These are phyloP conservation scores for Paracoccidioides brasiliensis DNA, from an alignment of 2,329 filamentous ascomycete species.

Conservation along the genomic window DNA sequence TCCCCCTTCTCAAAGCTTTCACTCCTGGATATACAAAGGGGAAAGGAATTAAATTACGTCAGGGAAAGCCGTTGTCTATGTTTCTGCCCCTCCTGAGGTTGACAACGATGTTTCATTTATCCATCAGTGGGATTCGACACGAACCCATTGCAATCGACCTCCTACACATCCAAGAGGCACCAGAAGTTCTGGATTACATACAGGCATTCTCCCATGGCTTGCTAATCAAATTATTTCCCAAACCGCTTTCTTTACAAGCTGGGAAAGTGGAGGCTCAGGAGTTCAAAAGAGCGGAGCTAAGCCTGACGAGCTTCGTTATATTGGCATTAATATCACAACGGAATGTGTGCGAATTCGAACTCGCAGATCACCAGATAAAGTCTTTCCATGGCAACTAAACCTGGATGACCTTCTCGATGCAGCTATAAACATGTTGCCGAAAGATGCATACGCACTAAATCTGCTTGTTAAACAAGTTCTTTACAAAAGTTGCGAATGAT, in stretches of 20 bases:
- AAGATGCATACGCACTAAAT: conserved; percentile 46
- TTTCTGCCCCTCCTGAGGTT: conserved; percentile 37
- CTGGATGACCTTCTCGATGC: conserved; percentile 49
- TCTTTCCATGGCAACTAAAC: conserved; percentile 38
- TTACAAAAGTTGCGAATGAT: conserved; percentile 51
- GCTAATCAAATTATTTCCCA: conserved; percentile 33
- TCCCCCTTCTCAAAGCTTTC: conserved; percentile 39
- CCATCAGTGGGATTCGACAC: conserved; percentile 31
- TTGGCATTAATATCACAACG: conserved; percentile 34
- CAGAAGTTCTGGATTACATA: conserved; percentile 32
- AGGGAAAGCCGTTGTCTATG: conserved; percentile 40
- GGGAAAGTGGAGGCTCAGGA: conserved; percentile 25
- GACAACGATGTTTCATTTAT: conserved; percentile 26
- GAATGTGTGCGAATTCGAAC: conserved; percentile 39
- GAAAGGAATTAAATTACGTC: conserved; percentile 39
- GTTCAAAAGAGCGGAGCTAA: conserved; percentile 1
- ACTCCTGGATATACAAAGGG: conserved; percentile 36
- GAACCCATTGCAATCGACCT: background rate
- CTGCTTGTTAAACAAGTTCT: conserved; percentile 50
- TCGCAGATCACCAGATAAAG: conserved; percentile 35
- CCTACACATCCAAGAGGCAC: conserved; percentile 10
- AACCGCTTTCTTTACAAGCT: conserved; percentile 32
- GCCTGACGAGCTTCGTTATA: conserved; percentile 16
- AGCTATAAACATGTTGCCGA: conserved; percentile 40
- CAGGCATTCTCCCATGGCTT: conserved; percentile 44